Base-by-base conservation (phyloP, 2,329 filamentous ascomycete species). In the Colletotrichum scovillei region DNA sequence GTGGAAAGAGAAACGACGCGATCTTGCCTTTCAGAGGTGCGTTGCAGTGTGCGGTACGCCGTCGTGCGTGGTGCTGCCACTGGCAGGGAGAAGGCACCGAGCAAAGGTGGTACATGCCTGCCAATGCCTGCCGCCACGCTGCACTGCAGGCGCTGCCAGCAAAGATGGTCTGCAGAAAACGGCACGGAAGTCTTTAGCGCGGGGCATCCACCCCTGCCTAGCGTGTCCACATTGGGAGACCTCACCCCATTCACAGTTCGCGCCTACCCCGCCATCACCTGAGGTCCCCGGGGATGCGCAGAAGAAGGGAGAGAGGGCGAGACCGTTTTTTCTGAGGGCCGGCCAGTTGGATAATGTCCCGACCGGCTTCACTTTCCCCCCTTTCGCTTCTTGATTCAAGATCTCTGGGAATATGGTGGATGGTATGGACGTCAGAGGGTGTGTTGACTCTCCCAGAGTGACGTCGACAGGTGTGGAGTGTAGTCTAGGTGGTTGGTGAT, bases 241-340 rank as follows among this genome's bases (percentile, higher is more conserved):
- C 67, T 73, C 71, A 70, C 71, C 67, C 60, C 70, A 73, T 70
- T 70, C 67, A 62, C 67, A 70, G 66, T 73, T 73, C 67, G 60
- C 22, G 26, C 42, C 26, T 62, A 46, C 67, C 70, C 56, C 56
- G 70, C 60, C 55, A 73, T 70, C 67, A 49, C 59, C 70, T 65
- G 46, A 73, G 66, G 67, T 38, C 26, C 38, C 55, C 60, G 35
- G 38, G 14, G 38, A 14, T 16, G 35, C 14, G 38, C 38, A 42
- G 16, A 42, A 42, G 35, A 42, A 5, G 38, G 59, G 32, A 56
- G n/a, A 32, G 49, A 56, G n/a, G 57, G 26, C 49, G 28, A 53
- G 38, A 19, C 24, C 42, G 24, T 16, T 59, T 52, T 67, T 35
- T 60, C 52, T n/a, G 32, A 62, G 63, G 60, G 38, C 38, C 14